Conservation (phyloP, 495 filamentous ascomycete genomes). For the Aspergillus biplanus region DNA sequence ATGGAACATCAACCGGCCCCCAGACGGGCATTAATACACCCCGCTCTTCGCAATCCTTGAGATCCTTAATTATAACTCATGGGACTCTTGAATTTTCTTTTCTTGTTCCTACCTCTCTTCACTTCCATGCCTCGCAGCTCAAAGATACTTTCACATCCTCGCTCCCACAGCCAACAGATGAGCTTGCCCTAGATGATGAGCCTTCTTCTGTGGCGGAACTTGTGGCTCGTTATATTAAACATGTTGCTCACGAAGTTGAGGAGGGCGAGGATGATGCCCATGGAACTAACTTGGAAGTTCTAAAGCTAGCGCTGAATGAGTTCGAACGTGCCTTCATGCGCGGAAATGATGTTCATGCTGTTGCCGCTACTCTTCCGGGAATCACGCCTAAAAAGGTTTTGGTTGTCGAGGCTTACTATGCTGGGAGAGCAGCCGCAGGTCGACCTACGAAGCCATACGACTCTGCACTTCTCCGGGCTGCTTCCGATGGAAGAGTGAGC, state of each 20-base stretch:
- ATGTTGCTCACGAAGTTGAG: conserved; percentile 81
- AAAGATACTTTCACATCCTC: conserved; percentile 84
- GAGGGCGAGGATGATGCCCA: conserved; percentile 88
- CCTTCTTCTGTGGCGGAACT: conserved; percentile 91
- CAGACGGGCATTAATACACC: conserved; percentile 96
- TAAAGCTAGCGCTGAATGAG: conserved; percentile 88
- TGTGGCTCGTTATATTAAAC: conserved; percentile 88
- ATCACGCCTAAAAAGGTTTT: conserved; percentile 86
- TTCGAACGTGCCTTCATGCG: conserved; percentile 94
- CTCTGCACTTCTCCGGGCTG: conserved; percentile 89
- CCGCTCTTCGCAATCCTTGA: conserved; percentile 86
- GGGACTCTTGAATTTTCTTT: conserved; percentile 95
- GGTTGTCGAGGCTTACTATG: conserved; percentile 87
- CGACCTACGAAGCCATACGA: conserved; percentile 85
- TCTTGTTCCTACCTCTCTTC: conserved; percentile 88
- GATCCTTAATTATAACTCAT: conserved; percentile 86
- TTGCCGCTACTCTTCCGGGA: conserved; percentile 82
- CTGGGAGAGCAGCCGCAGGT: conserved; percentile 79
- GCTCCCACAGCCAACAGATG: conserved; percentile 88
- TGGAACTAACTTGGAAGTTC: conserved; percentile 81
- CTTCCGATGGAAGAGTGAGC: conserved; percentile 72
- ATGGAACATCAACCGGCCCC: conserved; percentile 78
- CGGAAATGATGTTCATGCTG: conserved; percentile 93
- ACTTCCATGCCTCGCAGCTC: conserved; percentile 93
- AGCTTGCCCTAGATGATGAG: conserved; percentile 96